Conservation (phyloP, 805 yeast genomes). For the Starmerella riodocensis region DNA sequence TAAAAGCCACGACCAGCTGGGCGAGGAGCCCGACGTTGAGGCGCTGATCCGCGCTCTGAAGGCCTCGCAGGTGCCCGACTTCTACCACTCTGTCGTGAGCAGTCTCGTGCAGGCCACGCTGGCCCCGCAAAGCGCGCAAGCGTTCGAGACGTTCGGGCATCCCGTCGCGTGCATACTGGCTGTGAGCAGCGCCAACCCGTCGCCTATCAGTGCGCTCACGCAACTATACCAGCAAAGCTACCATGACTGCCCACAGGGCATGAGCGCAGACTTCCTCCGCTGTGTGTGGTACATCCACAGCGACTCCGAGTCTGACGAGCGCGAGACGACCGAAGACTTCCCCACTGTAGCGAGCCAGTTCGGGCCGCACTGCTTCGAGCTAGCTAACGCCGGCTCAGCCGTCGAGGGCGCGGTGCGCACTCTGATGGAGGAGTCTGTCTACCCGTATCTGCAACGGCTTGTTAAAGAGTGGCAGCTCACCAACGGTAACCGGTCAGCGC, state of each 20-base stretch:
- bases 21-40: not conserved
- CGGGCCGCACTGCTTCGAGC: constrained; percentile 27
- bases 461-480: constrained; percentile 49
- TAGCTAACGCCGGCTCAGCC: constrained; percentile 29
- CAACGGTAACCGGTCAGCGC: not conserved
- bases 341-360: constrained; percentile 15
- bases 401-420: constrained; percentile 35
- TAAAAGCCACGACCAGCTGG: not conserved
- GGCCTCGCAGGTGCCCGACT: not conserved
- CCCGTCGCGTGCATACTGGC: constrained; percentile 67
- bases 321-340: constrained; percentile 6
- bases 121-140: constrained; percentile 19
- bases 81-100: not conserved
- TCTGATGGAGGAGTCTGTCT: constrained; percentile 36
- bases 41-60: not conserved
- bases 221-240: constrained; percentile 36
- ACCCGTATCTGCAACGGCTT: constrained; percentile 78
- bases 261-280: constrained; percentile 18
- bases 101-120: constrained; percentile 5
- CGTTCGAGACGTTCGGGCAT: constrained; percentile 78
- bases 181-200: constrained; percentile 44
- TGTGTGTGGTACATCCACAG: constrained; percentile 9
- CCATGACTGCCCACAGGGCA: constrained; percentile 25
- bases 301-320: not conserved
- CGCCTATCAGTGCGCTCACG: constrained; percentile 46